Conservation (phyloP, 2,329 filamentous ascomycete genomes). For the Fusarium begoniae region DNA sequence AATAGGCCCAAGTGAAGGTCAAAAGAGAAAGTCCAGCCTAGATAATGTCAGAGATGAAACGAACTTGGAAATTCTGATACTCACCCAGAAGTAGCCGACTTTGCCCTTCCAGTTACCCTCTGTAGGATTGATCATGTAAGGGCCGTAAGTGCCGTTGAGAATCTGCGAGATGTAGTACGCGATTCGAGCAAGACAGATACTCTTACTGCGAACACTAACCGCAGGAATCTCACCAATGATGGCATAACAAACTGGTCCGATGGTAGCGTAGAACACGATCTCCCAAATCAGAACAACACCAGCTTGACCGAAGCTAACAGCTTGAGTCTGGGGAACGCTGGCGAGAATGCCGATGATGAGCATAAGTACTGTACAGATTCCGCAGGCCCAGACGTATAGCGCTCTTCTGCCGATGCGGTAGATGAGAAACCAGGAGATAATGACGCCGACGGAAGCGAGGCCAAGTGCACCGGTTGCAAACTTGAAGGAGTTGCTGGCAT, state of each 20-base stretch:
- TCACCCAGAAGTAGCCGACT: conserved; percentile 44
- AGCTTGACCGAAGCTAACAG: conserved; percentile 48
- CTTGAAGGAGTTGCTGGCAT: conserved; percentile 50
- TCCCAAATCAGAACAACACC: conserved; percentile 56
- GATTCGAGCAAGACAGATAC: conserved; percentile 52
- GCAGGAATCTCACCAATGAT: conserved; percentile 54
- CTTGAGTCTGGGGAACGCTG: conserved; percentile 33
- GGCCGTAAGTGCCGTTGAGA: conserved; percentile 44
- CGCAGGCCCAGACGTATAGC: conserved; percentile 52
- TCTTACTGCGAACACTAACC: conserved; percentile 53
- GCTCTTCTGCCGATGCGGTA: conserved; percentile 52
- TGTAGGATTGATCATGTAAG: conserved; percentile 47
- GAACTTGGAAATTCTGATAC: fast-evolving
- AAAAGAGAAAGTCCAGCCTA: conserved; percentile 40
- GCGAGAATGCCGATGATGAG: conserved; percentile 49
- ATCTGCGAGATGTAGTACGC: conserved; percentile 44
- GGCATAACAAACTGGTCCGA: conserved; percentile 55
- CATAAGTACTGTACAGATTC: conserved; percentile 53
- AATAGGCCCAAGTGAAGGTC: conserved; percentile 46
- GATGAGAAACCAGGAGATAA: conserved; percentile 52
- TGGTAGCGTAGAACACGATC: conserved; percentile 53
- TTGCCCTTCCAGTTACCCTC: conserved; percentile 50
- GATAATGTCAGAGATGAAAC: neutral
- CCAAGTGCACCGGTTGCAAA: conserved; percentile 52
- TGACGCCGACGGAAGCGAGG: conserved; percentile 54